Evolutionary conservation across 257 asterid genomes (phyloP).

Genomic region (Petunia axillaris): DNA sequence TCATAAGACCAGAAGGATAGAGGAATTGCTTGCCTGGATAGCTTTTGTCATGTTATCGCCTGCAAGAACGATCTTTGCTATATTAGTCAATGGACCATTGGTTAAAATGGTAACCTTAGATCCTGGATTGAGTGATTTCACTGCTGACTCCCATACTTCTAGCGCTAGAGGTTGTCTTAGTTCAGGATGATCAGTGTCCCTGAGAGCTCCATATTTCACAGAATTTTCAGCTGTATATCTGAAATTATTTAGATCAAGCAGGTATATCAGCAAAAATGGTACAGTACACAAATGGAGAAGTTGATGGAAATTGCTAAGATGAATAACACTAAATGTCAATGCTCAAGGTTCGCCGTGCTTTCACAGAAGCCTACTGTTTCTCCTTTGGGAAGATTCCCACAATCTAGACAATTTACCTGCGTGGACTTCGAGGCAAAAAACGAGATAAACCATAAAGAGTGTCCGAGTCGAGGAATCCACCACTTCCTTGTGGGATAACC

Average conservation of each 20-base stretch:
- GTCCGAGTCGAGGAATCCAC: conserved; percentile 87
- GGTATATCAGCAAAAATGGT: not conserved
- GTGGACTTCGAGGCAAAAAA: conserved; percentile 74
- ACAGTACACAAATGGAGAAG: not conserved
- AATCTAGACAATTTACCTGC: conserved; percentile 50
- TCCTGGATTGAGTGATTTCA: conserved; percentile 52
- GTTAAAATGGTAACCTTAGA: conserved; percentile 71
- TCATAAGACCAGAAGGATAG: not conserved
- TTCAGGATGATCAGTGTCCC: conserved; percentile 78
- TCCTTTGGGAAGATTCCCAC: not conserved
- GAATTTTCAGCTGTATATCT: conserved; percentile 85
- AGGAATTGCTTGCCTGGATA: conserved; percentile 59
- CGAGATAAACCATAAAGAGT: conserved; percentile 82
- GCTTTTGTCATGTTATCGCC: conserved; percentile 47
- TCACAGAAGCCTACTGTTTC: not conserved
- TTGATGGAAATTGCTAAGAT: not conserved
- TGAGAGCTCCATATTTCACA: conserved; percentile 66
- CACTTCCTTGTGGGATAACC: conserved; percentile 82
- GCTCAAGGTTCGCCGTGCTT: not conserved
- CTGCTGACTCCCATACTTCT: conserved; percentile 69
- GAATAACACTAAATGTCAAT: not conserved
- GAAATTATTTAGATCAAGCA: conserved; percentile 19
- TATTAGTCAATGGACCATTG: conserved; percentile 86
- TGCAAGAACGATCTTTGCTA: conserved; percentile 63
- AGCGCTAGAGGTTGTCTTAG: conserved; percentile 78